Base-by-base conservation (phyloP, 345 rosid species). In the Dovyalis caffra region DNA sequence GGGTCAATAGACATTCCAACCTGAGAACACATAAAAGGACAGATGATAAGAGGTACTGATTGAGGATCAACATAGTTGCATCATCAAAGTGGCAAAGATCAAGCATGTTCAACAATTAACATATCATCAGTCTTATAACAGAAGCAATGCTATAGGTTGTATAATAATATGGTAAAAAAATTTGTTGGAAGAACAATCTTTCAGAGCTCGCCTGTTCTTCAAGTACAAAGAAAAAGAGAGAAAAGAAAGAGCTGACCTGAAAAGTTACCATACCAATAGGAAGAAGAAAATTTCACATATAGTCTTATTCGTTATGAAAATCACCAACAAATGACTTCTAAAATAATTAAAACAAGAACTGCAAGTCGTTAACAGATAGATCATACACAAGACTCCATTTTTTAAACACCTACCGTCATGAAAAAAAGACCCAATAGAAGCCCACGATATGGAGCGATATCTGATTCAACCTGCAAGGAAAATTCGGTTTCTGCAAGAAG, bases 1-100 rank as follows among this genome's bases (percentile, higher is more conserved):
- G 98, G 99, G 86, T 95, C 98, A 79, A 95, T 95, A 33, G 99
- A 95, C 98, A 95, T 95, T 79, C 99, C 99, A 83, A 95, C 99
- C 99, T 95, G 92, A 83, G 85, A 84, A 74, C 75, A 70, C 77
- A 70, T 47, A 72, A 66, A 68, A 79, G 45, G 66, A 72, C 72
- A 40, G 63, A 38, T 37, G 56, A 85, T 83, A 82, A 72, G 70
- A 81, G 77, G 78, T 79, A 21, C 47, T 45, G 11, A 64, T 58
- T 26, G 63, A 72, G 64, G 31, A 67, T 61, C 66, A 63, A 75
- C 60, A 34, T 77, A 56, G 11, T 56, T 79, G 69, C 49, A 69
- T 38, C 65, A 73, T 67, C 57, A 72, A 69, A 63, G 16, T 70
- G 14, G 29, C 45, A 68, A 67, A 66, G 74, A 74, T 35, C 57